A percentile compares a stretch with the other conserved stretches of the same genome.
These are phyloP conservation scores for Pluteus cervinus DNA, from an alignment of 768 basidiomycete species.

Conservation along the genomic window DNA sequence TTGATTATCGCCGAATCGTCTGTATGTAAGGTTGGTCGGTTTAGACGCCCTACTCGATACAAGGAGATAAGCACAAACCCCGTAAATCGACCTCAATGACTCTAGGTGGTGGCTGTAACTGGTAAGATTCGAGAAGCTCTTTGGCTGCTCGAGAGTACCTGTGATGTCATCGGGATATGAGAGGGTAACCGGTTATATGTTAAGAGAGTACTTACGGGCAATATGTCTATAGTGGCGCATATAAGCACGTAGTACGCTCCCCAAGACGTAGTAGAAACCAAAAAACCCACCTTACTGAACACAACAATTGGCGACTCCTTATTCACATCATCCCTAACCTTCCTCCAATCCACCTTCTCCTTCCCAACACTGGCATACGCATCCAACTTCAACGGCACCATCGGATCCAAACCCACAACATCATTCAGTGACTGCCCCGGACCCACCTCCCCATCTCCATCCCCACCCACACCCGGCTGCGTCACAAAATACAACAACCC, in stretches of 20 bases:
- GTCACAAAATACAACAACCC: conserved; percentile 67
- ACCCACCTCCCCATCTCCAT: conserved; percentile 35
- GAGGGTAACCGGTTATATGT: background rate
- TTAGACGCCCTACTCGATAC: background rate
- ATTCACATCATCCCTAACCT: conserved; percentile 37
- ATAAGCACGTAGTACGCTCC: conserved; percentile 1
- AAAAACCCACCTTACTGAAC: conserved; percentile 68
- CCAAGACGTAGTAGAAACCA: conserved; percentile 1
- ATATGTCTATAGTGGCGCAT: conserved; percentile 43
- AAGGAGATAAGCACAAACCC: conserved; percentile 29
- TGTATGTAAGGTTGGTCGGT: conserved; percentile 16
- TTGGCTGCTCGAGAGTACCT: conserved; percentile 62
- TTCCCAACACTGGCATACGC: conserved; percentile 53
- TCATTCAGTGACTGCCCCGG: conserved; percentile 34
- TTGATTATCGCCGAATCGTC: conserved; percentile 64
- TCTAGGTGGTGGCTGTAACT: conserved; percentile 57
- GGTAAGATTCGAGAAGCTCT: conserved; percentile 52
- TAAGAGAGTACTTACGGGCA: conserved; percentile 53
- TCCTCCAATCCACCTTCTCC: conserved; percentile 34
- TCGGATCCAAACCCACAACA: conserved; percentile 37
- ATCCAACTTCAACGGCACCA: conserved; percentile 39
- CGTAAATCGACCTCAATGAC: conserved; percentile 74
- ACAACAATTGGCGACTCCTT: conserved; percentile 71
- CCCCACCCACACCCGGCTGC: too few species aligned
- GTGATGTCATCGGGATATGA: conserved; percentile 2